These are phyloP conservation scores for Colletotrichum nymphaeae DNA, from an alignment of 2,329 filamentous ascomycete genomes.

Conservation along the genomic window DNA sequence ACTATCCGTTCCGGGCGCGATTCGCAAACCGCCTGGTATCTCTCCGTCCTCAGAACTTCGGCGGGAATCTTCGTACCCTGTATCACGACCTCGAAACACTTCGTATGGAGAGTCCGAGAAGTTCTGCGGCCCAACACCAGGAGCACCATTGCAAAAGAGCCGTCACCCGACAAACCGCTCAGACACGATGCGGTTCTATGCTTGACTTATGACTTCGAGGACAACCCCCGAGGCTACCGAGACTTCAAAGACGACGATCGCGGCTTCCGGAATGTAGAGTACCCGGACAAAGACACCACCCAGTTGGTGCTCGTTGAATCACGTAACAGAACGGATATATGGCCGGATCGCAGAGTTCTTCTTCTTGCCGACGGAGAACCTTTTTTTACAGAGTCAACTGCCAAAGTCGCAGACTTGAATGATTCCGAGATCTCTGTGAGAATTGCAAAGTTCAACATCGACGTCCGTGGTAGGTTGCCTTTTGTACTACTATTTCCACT, in stretches of 20 bases:
- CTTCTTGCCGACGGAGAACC: neutral
- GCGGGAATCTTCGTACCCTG: conserved; percentile 16
- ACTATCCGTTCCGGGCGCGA: neutral
- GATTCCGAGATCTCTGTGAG: neutral
- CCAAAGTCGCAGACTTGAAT: neutral
- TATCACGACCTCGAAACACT: conserved; percentile 12
- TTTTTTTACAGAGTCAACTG: neutral
- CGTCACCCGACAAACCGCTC: neutral
- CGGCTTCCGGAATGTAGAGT: neutral
- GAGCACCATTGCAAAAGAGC: neutral
- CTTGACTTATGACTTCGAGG: conserved; percentile 9
- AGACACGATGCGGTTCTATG: neutral
- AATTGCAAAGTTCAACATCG: neutral
- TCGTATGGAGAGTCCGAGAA: conserved; percentile 2
- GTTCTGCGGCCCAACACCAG: neutral
- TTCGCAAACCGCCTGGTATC: neutral
- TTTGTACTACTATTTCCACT: no score
- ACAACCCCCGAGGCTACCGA: conserved; percentile 5
- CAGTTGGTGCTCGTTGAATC: neutral
- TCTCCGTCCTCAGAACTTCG: conserved; percentile 18
- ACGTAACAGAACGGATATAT: neutral
- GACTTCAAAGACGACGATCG: neutral
- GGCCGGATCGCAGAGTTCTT: neutral
- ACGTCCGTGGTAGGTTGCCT: neutral
- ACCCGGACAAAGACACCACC: neutral